Evolutionary conservation across 2,329 filamentous ascomycete species (phyloP).

Genomic region (Aspergillus sergii): DNA sequence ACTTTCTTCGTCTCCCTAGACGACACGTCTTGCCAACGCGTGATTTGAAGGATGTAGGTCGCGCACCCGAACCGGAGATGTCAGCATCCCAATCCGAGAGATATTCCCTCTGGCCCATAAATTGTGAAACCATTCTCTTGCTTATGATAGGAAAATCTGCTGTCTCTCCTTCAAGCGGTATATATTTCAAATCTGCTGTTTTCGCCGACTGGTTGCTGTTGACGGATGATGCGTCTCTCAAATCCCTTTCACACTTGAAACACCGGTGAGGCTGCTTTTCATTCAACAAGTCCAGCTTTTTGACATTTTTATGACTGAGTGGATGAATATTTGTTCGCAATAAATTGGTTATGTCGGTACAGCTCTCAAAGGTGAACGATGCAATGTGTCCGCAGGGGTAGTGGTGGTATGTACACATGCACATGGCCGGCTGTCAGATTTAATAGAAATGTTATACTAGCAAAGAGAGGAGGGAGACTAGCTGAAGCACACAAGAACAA

Average conservation of each 20-base stretch:
- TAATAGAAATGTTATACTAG: not conserved
- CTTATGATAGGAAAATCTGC: not conserved
- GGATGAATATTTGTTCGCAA: constrained; percentile 13
- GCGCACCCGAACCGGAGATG: not conserved
- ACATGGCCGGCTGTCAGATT: constrained; percentile 19
- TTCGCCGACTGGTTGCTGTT: not conserved
- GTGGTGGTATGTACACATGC: constrained; percentile 30
- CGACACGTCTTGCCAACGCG: not conserved
- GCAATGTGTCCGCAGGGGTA: constrained; percentile 34
- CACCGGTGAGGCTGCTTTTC: constrained; percentile 8
- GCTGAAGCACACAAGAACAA: not conserved
- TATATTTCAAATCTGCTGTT: not conserved
- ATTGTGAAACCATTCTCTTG: not conserved
- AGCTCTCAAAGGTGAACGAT: constrained; percentile 28
- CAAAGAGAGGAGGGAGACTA: not conserved
- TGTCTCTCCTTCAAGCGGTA: not conserved
- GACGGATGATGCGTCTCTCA: not conserved
- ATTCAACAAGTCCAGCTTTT: constrained; percentile 17
- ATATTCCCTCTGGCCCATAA: too few species aligned
- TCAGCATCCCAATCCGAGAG: not conserved
- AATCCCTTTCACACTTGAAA: constrained; percentile 8
- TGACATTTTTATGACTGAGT: not conserved
- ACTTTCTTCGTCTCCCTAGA: not conserved
- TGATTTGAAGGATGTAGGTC: not conserved
- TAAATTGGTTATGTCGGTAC: constrained; percentile 22